Percentiles rank a stretch among this genome's conserved stretches.
Conservation (phyloP, 2,329 filamentous ascomycete species). For the Fusarium avenaceum region DNA sequence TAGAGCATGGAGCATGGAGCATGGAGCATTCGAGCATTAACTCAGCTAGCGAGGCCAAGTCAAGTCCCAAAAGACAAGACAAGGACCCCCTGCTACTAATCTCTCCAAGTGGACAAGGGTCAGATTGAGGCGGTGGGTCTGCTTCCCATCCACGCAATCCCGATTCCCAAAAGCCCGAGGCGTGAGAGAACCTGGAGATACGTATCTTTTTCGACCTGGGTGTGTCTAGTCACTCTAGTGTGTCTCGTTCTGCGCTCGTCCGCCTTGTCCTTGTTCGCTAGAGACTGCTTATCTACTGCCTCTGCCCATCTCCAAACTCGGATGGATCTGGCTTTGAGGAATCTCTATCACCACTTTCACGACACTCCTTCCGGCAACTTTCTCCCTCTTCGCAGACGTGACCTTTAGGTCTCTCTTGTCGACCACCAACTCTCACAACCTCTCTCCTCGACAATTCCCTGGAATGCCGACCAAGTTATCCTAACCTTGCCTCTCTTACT, state of each 20-base stretch:
- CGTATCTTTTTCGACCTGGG: constrained; percentile 39
- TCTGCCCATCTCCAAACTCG: constrained; percentile 39
- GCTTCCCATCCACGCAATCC: constrained; percentile 54
- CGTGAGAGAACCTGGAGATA: constrained; percentile 36
- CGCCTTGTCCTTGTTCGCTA: constrained; percentile 44
- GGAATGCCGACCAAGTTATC: constrained; percentile 34
- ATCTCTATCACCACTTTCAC: constrained; percentile 52
- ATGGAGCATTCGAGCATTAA: neutral
- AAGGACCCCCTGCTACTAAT: constrained; percentile 54
- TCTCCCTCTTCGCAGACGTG: constrained; percentile 45
- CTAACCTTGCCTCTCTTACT: constrained; percentile 24
- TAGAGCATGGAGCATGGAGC: constrained; percentile 50
- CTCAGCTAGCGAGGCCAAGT: constrained; percentile 33
- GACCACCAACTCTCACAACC: constrained; percentile 28
- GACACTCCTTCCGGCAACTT: constrained; percentile 57
- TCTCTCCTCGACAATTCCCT: constrained; percentile 36
- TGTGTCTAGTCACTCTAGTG: constrained; percentile 38
- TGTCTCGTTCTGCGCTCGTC: constrained; percentile 40
- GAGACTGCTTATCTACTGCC: constrained; percentile 46
- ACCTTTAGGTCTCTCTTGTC: constrained; percentile 47
- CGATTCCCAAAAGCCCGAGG: constrained; percentile 50
- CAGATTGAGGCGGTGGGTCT: constrained; percentile 42
- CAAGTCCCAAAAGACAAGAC: constrained; percentile 46
- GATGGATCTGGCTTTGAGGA: constrained; percentile 43
- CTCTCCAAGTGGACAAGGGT: constrained; percentile 52